Evolutionary conservation across 148 eudicot genomes (phyloP).

Genomic region (Rhododendron williamsianum): DNA sequence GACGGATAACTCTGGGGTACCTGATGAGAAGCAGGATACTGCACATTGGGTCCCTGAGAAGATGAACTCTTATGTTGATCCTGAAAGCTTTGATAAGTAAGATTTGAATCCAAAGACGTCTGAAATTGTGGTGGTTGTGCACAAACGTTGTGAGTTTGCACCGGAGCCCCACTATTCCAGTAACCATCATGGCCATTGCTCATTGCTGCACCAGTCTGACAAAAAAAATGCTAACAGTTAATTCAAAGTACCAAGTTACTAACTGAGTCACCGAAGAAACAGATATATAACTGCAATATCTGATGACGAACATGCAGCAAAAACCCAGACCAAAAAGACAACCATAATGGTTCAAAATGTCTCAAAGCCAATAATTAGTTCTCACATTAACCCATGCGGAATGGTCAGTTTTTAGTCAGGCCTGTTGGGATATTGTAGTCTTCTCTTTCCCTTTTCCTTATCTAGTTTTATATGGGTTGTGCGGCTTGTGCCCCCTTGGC

Average conservation of each 20-base stretch:
- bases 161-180: constrained; percentile 66
- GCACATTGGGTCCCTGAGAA: constrained; percentile 36
- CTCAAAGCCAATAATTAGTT: background rate
- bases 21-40: constrained; percentile 45
- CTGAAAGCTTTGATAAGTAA: constrained; percentile 46
- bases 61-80: constrained; percentile 45
- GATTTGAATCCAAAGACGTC: constrained; percentile 43
- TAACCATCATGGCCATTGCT: constrained; percentile 51
- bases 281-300: background rate
- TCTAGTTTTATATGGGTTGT: background rate
- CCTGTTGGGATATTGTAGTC: background rate
- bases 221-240: constrained; percentile 14
- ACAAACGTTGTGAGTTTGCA: constrained; percentile 39
- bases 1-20: constrained; percentile 42
- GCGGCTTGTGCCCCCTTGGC: background rate
- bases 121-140: constrained; percentile 39
- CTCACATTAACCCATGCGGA: background rate
- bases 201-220: constrained; percentile 49
- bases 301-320: background rate
- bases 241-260: constrained; percentile 6
- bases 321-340: background rate
- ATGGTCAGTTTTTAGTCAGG: background rate
- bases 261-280: background rate
- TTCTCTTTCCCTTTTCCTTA: background rate
- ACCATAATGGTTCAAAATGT: constrained; percentile 2